A percentile compares a stretch with the other conserved stretches of the same genome.
phyloP scores from a whole-genome alignment of 345 rosid species.

The Arabis alpina region DNA sequence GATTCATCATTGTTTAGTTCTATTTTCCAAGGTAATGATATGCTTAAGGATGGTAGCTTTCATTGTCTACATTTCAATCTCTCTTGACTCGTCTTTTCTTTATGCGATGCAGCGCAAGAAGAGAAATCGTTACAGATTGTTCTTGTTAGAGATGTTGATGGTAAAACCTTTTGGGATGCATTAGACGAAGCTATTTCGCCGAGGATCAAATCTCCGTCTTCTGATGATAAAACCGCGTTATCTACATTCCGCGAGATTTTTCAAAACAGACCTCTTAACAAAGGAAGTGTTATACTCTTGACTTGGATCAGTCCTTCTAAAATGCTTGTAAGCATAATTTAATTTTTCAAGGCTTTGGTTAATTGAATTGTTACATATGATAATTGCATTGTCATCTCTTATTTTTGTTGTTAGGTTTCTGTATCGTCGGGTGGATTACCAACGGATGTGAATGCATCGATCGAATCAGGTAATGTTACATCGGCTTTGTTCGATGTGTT shows the following conservation, averaged over 20 bases:
- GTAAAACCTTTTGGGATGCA: slow-evolving; percentile 95
- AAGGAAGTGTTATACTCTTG: slow-evolving; percentile 72
- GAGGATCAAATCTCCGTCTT: slow-evolving; percentile 59
- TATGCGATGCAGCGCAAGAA: slow-evolving; percentile 53
- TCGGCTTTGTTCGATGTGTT: slow-evolving; percentile 76
- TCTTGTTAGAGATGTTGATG: slow-evolving; percentile 93
- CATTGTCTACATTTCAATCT: not conserved
- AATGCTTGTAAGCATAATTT: slow-evolving; percentile 64
- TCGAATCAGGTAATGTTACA: slow-evolving; percentile 65
- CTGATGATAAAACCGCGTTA: slow-evolving; percentile 63
- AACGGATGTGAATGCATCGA: slow-evolving; percentile 54
- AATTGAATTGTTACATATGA: not conserved
- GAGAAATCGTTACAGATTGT: slow-evolving; percentile 83
- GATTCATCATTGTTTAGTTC: slow-evolving; percentile 58
- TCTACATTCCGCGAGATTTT: slow-evolving; percentile 67
- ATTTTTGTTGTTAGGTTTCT: slow-evolving; percentile 51
- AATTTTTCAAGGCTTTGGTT: not conserved
- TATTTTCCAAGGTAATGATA: slow-evolving; percentile 58
- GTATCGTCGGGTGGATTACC: slow-evolving; percentile 67
- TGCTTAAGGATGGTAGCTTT: not conserved
- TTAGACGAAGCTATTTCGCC: slow-evolving; percentile 77
- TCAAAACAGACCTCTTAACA: slow-evolving; percentile 69
- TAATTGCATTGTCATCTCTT: too few species aligned
- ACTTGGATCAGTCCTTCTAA: slow-evolving; percentile 72
- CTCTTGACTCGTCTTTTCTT: not conserved